Percentiles rank a stretch among this genome's conserved stretches.
These are phyloP conservation scores for Chernovozyma aurita DNA, from an alignment of 1,139 yeast genomes.

Conservation along the genomic window DNA sequence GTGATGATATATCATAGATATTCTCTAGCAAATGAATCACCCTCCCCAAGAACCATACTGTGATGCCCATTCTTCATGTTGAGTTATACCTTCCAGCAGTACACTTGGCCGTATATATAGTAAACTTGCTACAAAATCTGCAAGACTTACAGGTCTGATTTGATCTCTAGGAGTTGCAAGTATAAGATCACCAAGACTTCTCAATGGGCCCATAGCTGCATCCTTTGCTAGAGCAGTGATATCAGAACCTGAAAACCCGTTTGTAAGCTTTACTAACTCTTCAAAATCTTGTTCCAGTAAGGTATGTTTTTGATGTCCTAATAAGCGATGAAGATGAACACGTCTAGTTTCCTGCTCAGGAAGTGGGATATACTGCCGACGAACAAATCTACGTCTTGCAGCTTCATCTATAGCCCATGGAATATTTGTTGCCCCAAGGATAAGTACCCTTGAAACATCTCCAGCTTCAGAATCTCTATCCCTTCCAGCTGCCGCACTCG, in stretches of 20 bases:
- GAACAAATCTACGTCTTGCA: slow-evolving; percentile 89
- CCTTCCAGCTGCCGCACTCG: slow-evolving; percentile 86
- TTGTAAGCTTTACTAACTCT: slow-evolving; percentile 57
- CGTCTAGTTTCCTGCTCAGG: slow-evolving; percentile 84
- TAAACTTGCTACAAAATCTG: slow-evolving; percentile 75
- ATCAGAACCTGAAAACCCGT: slow-evolving; percentile 90
- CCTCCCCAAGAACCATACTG: slow-evolving; percentile 93
- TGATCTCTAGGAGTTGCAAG: slow-evolving; percentile 81
- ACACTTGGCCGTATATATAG: slow-evolving; percentile 90
- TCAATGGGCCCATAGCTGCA: slow-evolving; percentile 96
- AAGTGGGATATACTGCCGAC: slow-evolving; percentile 90
- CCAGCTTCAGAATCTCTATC: slow-evolving; percentile 48
- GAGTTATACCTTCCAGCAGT: slow-evolving; percentile 71
- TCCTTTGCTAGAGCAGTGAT: slow-evolving; percentile 94
- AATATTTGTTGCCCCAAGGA: slow-evolving; percentile 90
- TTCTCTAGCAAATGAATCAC: no score
- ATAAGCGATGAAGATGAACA: slow-evolving; percentile 65
- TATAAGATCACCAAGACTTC: slow-evolving; percentile 85
- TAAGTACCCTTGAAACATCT: slow-evolving; percentile 63
- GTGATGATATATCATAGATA: no score
- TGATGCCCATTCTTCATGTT: slow-evolving; percentile 84
- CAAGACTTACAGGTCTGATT: slow-evolving; percentile 72
- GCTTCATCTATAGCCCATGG: slow-evolving; percentile 99
- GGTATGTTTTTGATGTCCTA: slow-evolving; percentile 73
- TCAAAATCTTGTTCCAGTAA: slow-evolving; percentile 60